Percentiles rank a stretch among this genome's conserved stretches.
Conservation (phyloP, 495 filamentous ascomycete genomes). For the Hypoxylon cercidicola region DNA sequence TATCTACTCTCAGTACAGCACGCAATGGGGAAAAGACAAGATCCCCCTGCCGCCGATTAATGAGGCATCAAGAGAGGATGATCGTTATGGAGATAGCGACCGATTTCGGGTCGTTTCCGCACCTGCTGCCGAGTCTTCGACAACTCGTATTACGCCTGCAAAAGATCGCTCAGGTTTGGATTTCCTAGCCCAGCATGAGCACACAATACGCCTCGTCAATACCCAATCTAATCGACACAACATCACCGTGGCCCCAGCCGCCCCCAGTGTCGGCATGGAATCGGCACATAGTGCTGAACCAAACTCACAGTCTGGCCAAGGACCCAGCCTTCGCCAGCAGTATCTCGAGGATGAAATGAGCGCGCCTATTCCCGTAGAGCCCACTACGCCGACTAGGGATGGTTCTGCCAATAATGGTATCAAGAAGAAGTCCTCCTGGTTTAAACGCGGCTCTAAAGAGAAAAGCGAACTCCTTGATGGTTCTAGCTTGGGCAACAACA, state of each 20-base stretch:
- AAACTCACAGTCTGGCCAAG: constrained; percentile 14
- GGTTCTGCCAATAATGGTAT: constrained; percentile 8
- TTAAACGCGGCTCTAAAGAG: constrained; percentile 65
- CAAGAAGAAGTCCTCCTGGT: constrained; percentile 74
- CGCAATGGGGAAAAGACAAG: constrained; percentile 49
- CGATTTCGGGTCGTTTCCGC: constrained; percentile 46
- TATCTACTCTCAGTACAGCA: constrained; percentile 50
- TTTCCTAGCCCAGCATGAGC: constrained; percentile 48
- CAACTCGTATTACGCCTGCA: constrained; percentile 21
- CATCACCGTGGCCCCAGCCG: constrained; percentile 42
- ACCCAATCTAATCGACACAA: constrained; percentile 45
- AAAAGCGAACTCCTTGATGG: constrained; percentile 41
- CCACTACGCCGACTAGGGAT: background rate
- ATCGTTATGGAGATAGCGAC: constrained; percentile 35
- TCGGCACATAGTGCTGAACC: constrained; percentile 32
- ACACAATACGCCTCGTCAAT: constrained; percentile 63
- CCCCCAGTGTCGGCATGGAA: constrained; percentile 68
- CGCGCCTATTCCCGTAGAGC: constrained; percentile 6
- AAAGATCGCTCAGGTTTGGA: constrained; percentile 49
- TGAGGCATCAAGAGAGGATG: constrained; percentile 54
- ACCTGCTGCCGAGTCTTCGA: constrained; percentile 39
- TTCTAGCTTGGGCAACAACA: constrained; percentile 10
- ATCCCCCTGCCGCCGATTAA: constrained; percentile 62
- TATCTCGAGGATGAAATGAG: constrained; percentile 35
- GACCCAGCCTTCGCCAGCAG: constrained; percentile 30